Percentiles rank a stretch among this genome's conserved stretches.
phyloP scores from a whole-genome alignment of 345 rosid genomes.

The Eucalyptus erythrocorys region DNA sequence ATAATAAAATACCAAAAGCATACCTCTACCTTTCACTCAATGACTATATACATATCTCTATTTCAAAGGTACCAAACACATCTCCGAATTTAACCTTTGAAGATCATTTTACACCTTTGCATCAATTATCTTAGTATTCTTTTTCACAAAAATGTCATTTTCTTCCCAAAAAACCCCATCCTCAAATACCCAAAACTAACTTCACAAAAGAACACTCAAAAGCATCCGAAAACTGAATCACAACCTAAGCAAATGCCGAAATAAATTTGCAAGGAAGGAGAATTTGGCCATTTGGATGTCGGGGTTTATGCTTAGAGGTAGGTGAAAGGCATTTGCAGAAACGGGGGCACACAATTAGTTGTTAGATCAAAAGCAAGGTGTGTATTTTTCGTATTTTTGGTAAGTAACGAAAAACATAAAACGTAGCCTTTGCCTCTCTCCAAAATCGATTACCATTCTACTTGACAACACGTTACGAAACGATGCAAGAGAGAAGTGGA shows the following conservation, averaged over 20 bases:
- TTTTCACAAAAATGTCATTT: background rate
- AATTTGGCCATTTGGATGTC: background rate
- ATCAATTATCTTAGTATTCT: background rate
- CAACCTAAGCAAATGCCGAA: background rate
- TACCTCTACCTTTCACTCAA: background rate
- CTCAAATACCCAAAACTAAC: background rate
- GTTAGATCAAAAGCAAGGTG: background rate
- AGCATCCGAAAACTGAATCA: background rate
- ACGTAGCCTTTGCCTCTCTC: background rate
- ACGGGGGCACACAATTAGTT: background rate
- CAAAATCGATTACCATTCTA: background rate
- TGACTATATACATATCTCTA: background rate
- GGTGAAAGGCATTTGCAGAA: background rate
- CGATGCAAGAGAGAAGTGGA: rapidly evolving
- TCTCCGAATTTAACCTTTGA: rapidly evolving
- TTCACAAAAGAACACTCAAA: background rate
- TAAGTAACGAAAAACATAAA: background rate
- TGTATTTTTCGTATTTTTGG: no score
- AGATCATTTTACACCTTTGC: background rate
- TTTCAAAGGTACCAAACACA: background rate
- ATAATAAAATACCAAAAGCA: background rate
- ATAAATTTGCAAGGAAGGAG: background rate
- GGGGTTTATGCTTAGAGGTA: background rate
- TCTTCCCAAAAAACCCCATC: background rate
- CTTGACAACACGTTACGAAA: background rate